Conservation (phyloP, 495 filamentous ascomycete species). For the Aspergillus nanangensis region DNA sequence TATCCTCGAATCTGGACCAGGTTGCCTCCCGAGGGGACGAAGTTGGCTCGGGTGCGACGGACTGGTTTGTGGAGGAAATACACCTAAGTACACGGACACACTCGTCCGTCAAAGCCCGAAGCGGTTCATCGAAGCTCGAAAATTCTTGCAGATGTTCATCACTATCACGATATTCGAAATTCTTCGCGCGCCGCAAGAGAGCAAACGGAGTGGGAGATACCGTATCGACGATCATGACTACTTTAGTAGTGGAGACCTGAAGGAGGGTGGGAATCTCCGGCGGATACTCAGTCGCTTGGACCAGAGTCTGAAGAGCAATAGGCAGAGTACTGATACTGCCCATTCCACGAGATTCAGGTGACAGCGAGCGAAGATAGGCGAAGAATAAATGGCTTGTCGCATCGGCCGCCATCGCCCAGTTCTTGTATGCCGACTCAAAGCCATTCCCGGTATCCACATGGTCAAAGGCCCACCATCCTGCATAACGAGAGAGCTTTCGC, state of each 20-base stretch:
- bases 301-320: constrained; percentile 81
- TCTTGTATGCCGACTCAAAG: constrained; percentile 93
- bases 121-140: constrained; percentile 83
- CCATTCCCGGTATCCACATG: constrained; percentile 78
- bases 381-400: constrained; percentile 97
- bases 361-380: constrained; percentile 86
- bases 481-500: constrained; percentile 88
- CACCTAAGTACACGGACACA: constrained; percentile 84
- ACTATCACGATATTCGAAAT: constrained; percentile 91
- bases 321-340: constrained; percentile 80
- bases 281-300: constrained; percentile 93
- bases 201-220: constrained; percentile 95
- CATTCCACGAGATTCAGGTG: constrained; percentile 68
- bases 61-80: constrained; percentile 86
- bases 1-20: constrained; percentile 95
- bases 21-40: constrained; percentile 76
- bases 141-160: constrained; percentile 79
- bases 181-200: constrained; percentile 82
- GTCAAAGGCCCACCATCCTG: constrained; percentile 99
- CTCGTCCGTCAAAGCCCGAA: constrained; percentile 85
- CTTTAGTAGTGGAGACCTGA: constrained; percentile 76
- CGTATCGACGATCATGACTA: constrained; percentile 94
- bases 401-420: constrained; percentile 85
- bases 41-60: constrained; percentile 60
- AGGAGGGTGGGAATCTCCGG: constrained; percentile 74